Percentiles rank a stretch among this genome's conserved stretches.
Evolutionary conservation across 2,329 filamentous ascomycete species (phyloP).

Genomic region (Nemania sp.): DNA sequence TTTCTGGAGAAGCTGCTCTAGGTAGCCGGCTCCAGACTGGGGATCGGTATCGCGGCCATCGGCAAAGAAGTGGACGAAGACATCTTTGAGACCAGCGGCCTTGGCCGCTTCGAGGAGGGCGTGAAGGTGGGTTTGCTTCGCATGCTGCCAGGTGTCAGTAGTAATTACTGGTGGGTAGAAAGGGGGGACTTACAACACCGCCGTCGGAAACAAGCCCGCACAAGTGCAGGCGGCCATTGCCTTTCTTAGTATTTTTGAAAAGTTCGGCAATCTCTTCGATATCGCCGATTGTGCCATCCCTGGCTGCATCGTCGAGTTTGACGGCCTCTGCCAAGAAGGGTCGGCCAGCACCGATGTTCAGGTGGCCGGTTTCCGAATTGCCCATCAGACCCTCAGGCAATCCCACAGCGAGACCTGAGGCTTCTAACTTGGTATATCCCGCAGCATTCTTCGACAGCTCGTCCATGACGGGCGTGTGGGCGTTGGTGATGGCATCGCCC

Average conservation of each 20-base stretch:
- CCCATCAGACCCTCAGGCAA: constrained; percentile 97
- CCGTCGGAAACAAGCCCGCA: constrained; percentile 92
- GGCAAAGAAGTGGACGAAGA: constrained; percentile 99
- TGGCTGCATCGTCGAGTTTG: constrained; percentile 90
- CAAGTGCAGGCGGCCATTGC: constrained; percentile 90
- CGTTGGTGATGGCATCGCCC: constrained; percentile 93
- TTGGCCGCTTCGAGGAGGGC: constrained; percentile 88
- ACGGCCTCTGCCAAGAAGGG: constrained; percentile 99
- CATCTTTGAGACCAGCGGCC: constrained; percentile 81
- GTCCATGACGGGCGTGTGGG: constrained; percentile 94
- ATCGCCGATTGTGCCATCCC: constrained; percentile 77
- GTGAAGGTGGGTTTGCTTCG: constrained; percentile 92
- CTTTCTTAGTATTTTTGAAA: constrained; percentile 78
- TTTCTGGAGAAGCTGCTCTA: constrained; percentile 81
- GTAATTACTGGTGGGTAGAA: constrained; percentile 6
- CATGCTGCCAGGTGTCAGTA: constrained; percentile 59
- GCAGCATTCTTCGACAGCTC: constrained; percentile 79
- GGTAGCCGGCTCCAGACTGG: constrained; percentile 85
- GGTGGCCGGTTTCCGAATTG: constrained; percentile 96
- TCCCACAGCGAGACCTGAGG: constrained; percentile 92
- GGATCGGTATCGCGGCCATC: constrained; percentile 98
- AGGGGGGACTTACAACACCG: constrained; percentile 67
- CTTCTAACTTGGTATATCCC: constrained; percentile 90
- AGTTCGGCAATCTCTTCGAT: constrained; percentile 76
- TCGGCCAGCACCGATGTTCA: constrained; percentile 96